Evolutionary conservation across 129 eudicot genomes (phyloP).

Genomic region (Silybum marianum): DNA sequence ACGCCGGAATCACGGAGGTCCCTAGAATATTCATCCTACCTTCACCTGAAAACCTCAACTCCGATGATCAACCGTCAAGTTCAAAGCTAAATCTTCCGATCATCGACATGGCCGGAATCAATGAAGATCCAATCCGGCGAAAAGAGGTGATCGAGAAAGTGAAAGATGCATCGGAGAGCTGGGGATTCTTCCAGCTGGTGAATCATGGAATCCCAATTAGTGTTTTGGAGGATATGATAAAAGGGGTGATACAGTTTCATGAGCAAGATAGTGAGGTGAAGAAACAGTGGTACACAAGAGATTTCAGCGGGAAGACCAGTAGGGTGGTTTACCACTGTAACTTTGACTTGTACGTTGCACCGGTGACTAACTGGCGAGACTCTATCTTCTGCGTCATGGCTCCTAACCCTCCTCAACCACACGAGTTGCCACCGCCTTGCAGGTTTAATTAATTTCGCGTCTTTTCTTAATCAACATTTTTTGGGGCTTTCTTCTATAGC

Average conservation of each 20-base stretch:
- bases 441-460: constrained; percentile 34
- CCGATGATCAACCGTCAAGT: not conserved
- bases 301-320: not conserved
- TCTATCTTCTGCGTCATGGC: constrained; percentile 32
- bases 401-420: constrained; percentile 40
- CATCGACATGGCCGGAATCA: constrained; percentile 36
- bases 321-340: constrained; percentile 38
- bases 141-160: constrained; percentile 33
- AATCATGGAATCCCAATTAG: constrained; percentile 48
- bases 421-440: constrained; percentile 59
- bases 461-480: too few species aligned
- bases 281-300: constrained; percentile 37
- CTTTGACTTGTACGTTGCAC: constrained; percentile 41
- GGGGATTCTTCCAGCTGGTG: constrained; percentile 57
- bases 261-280: constrained; percentile 48
- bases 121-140: constrained; percentile 1
- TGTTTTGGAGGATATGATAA: constrained; percentile 38
- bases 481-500: too few species aligned
- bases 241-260: constrained; percentile 37
- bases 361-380: constrained; percentile 65
- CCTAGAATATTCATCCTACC: too few species aligned
- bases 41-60: too few species aligned
- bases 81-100: constrained; percentile 32
- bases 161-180: constrained; percentile 30
- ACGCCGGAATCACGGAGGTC: too few species aligned